Percentiles rank a stretch among this genome's conserved stretches.
Evolutionary conservation across 208 protist genomes (phyloP).

Genomic region (Acanthamoeba rhysodes): DNA sequence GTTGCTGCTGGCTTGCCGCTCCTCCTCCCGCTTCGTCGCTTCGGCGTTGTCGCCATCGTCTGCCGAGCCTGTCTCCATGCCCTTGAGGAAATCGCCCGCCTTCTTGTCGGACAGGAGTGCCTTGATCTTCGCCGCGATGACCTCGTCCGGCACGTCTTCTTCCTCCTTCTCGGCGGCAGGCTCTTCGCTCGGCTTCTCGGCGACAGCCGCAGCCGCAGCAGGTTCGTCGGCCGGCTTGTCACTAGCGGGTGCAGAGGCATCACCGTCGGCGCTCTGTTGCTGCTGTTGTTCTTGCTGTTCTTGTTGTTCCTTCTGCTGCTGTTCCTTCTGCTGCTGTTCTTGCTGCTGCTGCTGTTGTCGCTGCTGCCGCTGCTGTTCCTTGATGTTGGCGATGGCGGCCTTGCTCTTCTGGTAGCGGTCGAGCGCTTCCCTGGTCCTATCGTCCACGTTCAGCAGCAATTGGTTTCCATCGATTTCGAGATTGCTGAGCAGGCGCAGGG

Average conservation of each 20-base stretch:
- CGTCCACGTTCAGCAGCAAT: slow-evolving; percentile 80
- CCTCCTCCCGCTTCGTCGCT: slow-evolving; percentile 68
- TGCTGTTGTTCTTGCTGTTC: too few species aligned
- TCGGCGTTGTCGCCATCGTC: slow-evolving; percentile 68
- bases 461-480: slow-evolving; percentile 78
- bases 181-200: not conserved
- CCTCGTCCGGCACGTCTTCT: slow-evolving; percentile 45
- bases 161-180: not conserved
- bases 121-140: slow-evolving; percentile 55
- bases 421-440: slow-evolving; percentile 73
- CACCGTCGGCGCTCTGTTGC: not conserved
- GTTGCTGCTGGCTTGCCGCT: slow-evolving; percentile 75
- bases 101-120: slow-evolving; percentile 59
- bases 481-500: slow-evolving; percentile 81
- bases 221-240: not conserved
- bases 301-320: not conserved
- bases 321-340: not conserved
- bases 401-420: slow-evolving; percentile 77
- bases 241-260: not conserved
- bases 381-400: not conserved
- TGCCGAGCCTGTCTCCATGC: not conserved
- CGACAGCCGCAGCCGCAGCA: not conserved
- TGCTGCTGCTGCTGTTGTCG: not conserved
- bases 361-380: not conserved
- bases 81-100: slow-evolving; percentile 27